Evolutionary conservation across 2,329 filamentous ascomycete genomes (phyloP), one percentile per base, ranked within the genome.

Genomic region (Fusarium sp.): DNA sequence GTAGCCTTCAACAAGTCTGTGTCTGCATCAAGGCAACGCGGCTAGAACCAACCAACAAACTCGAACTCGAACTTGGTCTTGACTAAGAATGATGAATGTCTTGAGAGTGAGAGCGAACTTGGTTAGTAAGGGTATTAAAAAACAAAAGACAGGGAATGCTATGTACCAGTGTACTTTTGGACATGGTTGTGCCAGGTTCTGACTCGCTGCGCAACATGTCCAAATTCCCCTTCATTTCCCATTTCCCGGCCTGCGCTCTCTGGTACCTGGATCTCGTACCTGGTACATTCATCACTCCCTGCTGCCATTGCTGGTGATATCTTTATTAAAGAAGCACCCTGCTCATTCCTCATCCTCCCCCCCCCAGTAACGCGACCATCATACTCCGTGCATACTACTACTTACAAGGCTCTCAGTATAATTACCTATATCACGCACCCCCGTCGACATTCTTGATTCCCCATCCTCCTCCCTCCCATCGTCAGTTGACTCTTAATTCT

Each of bases 251-350:
- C 33, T 32, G 41, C 13, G 2, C 9, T 53, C 33, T 62, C 43
- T 31, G 9, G 38, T 63, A 61, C 56, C 56, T 64, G 56, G 49
- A 53, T 57, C 48, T 56, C 57, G 61, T 64, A 64, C 61, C 50
- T 47, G 61, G 61, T 64, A 64, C 61, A 57, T 65, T 59, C 15
- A 38, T 37, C 48, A 38, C 49, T 59, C 43, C 47, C 23, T 8
- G 23, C 23, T n/a, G 9, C 27, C 33, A 25, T 6, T 51, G 29
- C 48, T 31, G 52, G 35, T 42, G 42, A 62, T 55, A 51, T 65
- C 61, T 63, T 63, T 58, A 65, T 65, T 65, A 65, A 65, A 59
- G 45, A 62, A 63, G 33, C 57, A 65, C 61, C 61, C 53, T 58
- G 49, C 57, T 53, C 44, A n/a, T 46, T 47, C 37, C 50, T 42